Conservation (phyloP, 345 rosid species). For the Raphanus sativus region DNA sequence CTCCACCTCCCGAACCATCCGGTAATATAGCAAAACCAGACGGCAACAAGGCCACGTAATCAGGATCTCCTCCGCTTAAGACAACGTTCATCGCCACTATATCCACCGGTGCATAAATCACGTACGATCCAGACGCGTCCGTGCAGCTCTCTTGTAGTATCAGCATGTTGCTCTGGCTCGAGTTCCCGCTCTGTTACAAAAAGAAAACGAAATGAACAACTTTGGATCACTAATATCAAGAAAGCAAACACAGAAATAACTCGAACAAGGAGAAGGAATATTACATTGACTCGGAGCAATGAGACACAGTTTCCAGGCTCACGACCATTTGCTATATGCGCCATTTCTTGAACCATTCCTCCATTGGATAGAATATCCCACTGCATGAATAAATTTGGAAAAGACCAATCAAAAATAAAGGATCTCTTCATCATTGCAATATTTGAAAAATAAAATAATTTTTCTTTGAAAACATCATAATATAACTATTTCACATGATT, state of each 20-base stretch:
- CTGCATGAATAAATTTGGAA: constrained; percentile 32
- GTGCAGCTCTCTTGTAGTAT: constrained; percentile 92
- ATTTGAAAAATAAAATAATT: no score
- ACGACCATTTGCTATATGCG: constrained; percentile 95
- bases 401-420: no score
- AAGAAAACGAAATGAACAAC: neutral
- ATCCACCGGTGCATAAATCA: constrained; percentile 94
- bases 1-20: constrained; percentile 57
- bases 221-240: neutral
- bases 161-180: constrained; percentile 99
- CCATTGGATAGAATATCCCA: constrained; percentile 99
- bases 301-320: constrained; percentile 94
- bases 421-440: no score
- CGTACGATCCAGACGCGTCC: constrained; percentile 90
- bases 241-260: neutral
- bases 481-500: no score
- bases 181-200: constrained; percentile 63
- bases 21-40: constrained; percentile 98
- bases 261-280: neutral
- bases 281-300: constrained; percentile 83
- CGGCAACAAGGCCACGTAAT: constrained; percentile 89
- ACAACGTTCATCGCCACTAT: constrained; percentile 84
- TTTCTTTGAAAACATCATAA: no score
- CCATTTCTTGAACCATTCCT: constrained; percentile 94
- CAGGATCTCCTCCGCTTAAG: constrained; percentile 88